Evolutionary conservation across 2,329 filamentous ascomycete genomes (phyloP).

Genomic region (Diaporthe caulivora): DNA sequence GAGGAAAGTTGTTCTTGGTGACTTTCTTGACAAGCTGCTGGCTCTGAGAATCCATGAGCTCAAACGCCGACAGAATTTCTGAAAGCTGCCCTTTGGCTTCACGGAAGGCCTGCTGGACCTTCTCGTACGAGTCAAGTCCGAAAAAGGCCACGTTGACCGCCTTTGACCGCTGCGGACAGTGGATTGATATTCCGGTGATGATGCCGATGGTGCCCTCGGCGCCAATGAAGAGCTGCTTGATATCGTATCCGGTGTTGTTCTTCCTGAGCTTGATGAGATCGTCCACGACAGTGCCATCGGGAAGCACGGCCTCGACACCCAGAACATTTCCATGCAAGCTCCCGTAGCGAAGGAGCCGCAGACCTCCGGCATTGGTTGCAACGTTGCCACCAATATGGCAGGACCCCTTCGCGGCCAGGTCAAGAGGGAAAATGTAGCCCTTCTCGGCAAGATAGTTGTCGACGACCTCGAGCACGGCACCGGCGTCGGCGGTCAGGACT

Average conservation of each 20-base stretch:
- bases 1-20: slow-evolving; percentile 81
- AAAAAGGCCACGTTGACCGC: slow-evolving; percentile 97
- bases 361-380: slow-evolving; percentile 92
- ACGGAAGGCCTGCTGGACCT: slow-evolving; percentile 86
- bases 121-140: slow-evolving; percentile 89
- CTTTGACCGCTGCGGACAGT: slow-evolving; percentile 87
- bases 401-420: slow-evolving; percentile 97
- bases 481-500: slow-evolving; percentile 89
- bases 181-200: slow-evolving; percentile 89
- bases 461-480: slow-evolving; percentile 88
- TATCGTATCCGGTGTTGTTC: slow-evolving; percentile 98
- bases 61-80: slow-evolving; percentile 97
- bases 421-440: slow-evolving; percentile 92
- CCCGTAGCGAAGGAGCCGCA: slow-evolving; percentile 91
- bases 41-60: slow-evolving; percentile 91
- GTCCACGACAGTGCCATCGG: slow-evolving; percentile 91
- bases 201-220: slow-evolving; percentile 95
- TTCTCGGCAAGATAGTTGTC: slow-evolving; percentile 88
- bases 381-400: slow-evolving; percentile 98
- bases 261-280: slow-evolving; percentile 91
- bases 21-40: slow-evolving; percentile 83
- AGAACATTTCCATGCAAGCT: slow-evolving; percentile 94
- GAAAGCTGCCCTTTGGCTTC: slow-evolving; percentile 91
- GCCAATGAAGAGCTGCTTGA: slow-evolving; percentile 97
- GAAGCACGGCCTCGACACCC: slow-evolving; percentile 91